These are phyloP conservation scores for Mallotus nudiflorus DNA, from an alignment of 345 rosid genomes.

Conservation along the genomic window DNA sequence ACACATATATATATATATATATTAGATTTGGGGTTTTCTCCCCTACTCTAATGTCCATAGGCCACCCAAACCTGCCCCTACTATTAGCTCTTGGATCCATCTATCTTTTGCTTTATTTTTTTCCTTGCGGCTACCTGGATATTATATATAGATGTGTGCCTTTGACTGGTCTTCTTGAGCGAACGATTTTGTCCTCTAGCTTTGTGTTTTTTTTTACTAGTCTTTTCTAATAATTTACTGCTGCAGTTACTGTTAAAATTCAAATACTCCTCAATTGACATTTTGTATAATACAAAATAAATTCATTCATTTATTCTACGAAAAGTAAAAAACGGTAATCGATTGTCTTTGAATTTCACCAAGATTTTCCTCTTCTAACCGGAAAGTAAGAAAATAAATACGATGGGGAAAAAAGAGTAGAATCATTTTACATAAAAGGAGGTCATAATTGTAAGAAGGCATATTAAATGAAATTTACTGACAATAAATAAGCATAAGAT, in stretches of 20 bases:
- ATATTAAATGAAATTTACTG: too few species aligned
- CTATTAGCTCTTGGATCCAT: background rate
- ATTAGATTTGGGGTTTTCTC: background rate
- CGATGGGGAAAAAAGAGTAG: background rate
- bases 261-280: background rate
- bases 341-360: background rate
- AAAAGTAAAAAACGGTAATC: too few species aligned
- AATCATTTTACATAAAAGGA: too few species aligned
- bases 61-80: background rate
- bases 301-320: too few species aligned
- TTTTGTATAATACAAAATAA: too few species aligned
- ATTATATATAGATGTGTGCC: background rate
- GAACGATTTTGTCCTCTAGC: conserved; percentile 5
- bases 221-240: background rate
- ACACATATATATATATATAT: too few species aligned
- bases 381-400: too few species aligned
- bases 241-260: background rate
- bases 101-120: background rate
- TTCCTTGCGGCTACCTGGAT: background rate
- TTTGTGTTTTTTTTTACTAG: background rate
- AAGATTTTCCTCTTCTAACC: too few species aligned
- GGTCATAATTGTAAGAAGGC: too few species aligned
- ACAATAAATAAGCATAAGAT: too few species aligned
- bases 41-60: background rate
- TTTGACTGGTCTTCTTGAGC: conserved; percentile 15